phyloP scores from a whole-genome alignment of 2,329 filamentous ascomycete genomes.

The Dryadomyces quercus-mongolicae region DNA sequence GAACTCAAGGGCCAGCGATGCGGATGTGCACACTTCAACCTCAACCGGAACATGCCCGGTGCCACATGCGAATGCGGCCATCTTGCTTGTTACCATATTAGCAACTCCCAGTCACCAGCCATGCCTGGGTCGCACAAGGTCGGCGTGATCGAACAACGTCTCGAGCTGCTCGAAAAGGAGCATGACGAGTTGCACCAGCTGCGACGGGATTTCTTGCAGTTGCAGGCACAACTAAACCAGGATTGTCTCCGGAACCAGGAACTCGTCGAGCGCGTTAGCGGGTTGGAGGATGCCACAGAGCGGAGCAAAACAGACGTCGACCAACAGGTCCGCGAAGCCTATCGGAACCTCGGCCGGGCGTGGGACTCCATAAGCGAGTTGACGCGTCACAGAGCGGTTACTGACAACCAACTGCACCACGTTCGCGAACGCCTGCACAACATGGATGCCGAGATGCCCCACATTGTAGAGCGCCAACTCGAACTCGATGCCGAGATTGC shows the following conservation, averaged over 20 bases:
- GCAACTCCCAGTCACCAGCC: conserved; percentile 29
- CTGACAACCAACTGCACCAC: conserved; percentile 24
- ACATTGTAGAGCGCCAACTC: conserved; percentile 34
- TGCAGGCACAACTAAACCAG: conserved; percentile 15
- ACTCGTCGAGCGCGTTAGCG: conserved; percentile 30
- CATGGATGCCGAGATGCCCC: conserved; percentile 29
- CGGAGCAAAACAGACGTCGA: conserved; percentile 37
- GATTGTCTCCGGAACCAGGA: conserved; percentile 22
- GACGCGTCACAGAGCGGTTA: conserved; percentile 23
- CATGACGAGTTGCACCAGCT: conserved; percentile 17
- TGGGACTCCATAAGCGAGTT: conserved; percentile 39
- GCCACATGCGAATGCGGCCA: conserved; percentile 48
- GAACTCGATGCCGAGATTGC: conserved; percentile 30
- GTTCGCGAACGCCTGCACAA: conserved; percentile 28
- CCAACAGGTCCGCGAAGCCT: conserved; percentile 40
- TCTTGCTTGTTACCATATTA: conserved; percentile 45
- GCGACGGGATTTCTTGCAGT: conserved; percentile 16
- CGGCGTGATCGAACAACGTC: conserved; percentile 33
- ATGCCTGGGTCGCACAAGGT: conserved; percentile 30
- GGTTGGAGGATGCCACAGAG: conserved; percentile 42
- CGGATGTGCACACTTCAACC: conserved; percentile 44
- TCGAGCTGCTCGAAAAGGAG: conserved; percentile 31
- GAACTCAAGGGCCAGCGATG: conserved; percentile 46
- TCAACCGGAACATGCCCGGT: conserved; percentile 39
- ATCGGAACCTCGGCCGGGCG: conserved; percentile 39